Base-by-base conservation (phyloP, 495 filamentous ascomycete species). In the Glarea lozoyensis region DNA sequence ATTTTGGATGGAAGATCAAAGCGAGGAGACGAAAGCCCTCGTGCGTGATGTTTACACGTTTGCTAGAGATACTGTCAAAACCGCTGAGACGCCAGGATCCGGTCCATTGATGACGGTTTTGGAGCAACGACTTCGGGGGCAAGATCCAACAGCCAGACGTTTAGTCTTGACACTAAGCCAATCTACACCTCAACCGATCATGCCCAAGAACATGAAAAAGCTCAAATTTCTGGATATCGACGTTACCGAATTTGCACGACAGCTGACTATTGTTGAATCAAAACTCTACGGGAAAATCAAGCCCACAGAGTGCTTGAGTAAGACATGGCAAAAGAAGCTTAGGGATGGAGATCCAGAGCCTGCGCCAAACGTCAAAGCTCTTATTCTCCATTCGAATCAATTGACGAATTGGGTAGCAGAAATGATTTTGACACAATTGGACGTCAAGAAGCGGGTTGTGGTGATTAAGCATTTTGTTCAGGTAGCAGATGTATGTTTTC, bases 361-460 rank as follows among this genome's bases (percentile, higher is more conserved):
- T 9, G 88, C 93, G 20, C 72, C 86, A 2, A 97, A 98, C 58
- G 88, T 98, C 48, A 94, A 95, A 60, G 83, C 88, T 10, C 70
- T 98, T 46, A 98, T 98, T 63, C 71, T 97, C 32, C 92, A 98
- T 60, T 96, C 93, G 0, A 98, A 98, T 51, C 90, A 95, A 60
- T 76, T 97, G 62, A 97, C 92, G 15, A 98, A 97, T 61, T 97
- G 93, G 93, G 92, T 98, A 41, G 92, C 92, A n/a, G 89, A 98
- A 60, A 97, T 97, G 92, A 97, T 98, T 52, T 68, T 98, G 54
- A 87, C 79, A 2, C 93, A 98, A 60, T 70, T 75, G 23, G 92
- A 97, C 59, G 86, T 94, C 37, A 92, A 89, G 68, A 94, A 94
- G 62, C 76, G 92, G 46, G 92, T 97, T 20, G 81, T 93, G 15